Evolutionary conservation across 192 early-diverging fungal species (phyloP), one percentile per base, ranked within the genome.

Genomic region (Rhizophagus sp.): DNA sequence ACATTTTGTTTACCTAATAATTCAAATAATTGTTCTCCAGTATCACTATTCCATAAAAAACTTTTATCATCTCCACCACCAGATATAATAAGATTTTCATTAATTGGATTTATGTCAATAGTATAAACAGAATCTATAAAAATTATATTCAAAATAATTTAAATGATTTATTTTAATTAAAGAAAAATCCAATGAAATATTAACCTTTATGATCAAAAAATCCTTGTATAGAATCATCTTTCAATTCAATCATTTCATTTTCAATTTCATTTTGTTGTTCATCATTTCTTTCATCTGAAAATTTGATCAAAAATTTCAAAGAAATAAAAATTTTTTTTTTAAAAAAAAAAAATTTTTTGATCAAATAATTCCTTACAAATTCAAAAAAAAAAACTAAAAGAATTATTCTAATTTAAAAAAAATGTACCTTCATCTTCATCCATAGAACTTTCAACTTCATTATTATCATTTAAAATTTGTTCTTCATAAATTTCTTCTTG

Each of bases 1-100:
- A 61, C n/a, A n/a, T n/a, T 61, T 61, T 19, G 57, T 30, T 17
- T 68, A 78, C 76, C 76, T 36, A 64, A 78, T 63, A 95, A 87
- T 82, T 93, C 87, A 41, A 85, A 86, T 8, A 97, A 62, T 67
- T 89, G 87, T 63, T 96, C 93, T 49, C 96, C 97, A 4, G 90
- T 95, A 78, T 94, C 92, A n/a, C 88, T 39, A 7, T 87, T 85
- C 98, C 98, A 99, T 7, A 99, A 80, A 82, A 93, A 98, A 34
- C 90, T 91, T 86, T 90, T 92, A 84, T 99, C 97, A 83, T 99
- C 96, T 44, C 95, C 96, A 62, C 97, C 98, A 50, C 98, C 98
- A 77, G 90, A 92, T 4, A 91, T 87, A 22, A 89, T 92, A 62
- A 98, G 86, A 52, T 79, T 84, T 41, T 88, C 86, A 62, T 95